These are phyloP conservation scores for Schizopora paradoxa DNA, from an alignment of 1,284 basidiomycete species.

Conservation along the genomic window DNA sequence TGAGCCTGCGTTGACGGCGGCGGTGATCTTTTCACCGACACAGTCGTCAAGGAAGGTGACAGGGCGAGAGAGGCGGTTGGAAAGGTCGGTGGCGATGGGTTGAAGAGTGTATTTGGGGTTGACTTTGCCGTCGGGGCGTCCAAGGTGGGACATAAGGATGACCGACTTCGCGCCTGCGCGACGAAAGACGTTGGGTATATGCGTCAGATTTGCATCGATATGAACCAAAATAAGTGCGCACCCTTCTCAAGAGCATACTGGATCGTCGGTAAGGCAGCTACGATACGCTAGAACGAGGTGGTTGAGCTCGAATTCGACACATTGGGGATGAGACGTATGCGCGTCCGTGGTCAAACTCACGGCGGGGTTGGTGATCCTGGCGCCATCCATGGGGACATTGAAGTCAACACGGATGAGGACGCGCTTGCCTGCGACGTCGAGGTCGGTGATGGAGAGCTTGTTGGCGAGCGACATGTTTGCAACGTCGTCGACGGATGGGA, in stretches of 20 bases:
- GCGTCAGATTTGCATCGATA: constrained; percentile 10
- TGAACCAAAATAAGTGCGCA: constrained; percentile 28
- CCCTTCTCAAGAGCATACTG: constrained; percentile 90
- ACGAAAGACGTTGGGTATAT: constrained; percentile 15
- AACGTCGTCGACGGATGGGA: constrained; percentile 17
- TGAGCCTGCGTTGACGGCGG: constrained; percentile 66
- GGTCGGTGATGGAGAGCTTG: constrained; percentile 90
- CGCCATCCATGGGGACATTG: constrained; percentile 90
- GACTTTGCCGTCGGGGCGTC: constrained; percentile 92
- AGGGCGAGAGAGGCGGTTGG: constrained; percentile 60
- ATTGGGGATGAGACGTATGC: no score
- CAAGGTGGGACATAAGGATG: constrained; percentile 97
- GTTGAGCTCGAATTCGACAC: constrained; percentile 13
- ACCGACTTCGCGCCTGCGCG: constrained; percentile 74
- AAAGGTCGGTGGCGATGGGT: constrained; percentile 76
- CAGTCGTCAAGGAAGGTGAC: constrained; percentile 86
- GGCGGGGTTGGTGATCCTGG: constrained; percentile 94
- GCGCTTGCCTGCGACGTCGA: constrained; percentile 85
- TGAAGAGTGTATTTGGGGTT: constrained; percentile 89
- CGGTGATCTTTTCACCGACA: constrained; percentile 83
- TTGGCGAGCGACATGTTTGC: constrained; percentile 93
- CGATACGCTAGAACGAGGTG: constrained; percentile 69
- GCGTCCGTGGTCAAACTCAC: constrained; percentile 49
- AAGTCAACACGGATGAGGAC: constrained; percentile 98
- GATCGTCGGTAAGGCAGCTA: constrained; percentile 94